Evolutionary conservation across 2,329 filamentous ascomycete genomes (phyloP), one percentile per base, ranked within the genome.

Genomic region (Talaromyces sp.): DNA sequence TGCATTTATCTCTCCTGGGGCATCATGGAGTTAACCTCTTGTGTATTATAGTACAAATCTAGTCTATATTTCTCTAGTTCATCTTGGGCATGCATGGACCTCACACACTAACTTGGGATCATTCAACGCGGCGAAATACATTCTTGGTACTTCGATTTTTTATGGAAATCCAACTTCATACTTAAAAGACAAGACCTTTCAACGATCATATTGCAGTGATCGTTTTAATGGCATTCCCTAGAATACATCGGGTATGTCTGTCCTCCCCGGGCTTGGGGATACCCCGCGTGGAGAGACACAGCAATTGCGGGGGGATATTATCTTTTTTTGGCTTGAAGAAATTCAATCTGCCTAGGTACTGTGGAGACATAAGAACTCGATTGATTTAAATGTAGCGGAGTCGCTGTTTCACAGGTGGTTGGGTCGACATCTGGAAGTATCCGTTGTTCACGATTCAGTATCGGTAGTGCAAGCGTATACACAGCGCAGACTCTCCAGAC

Each of bases 201-300:
- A 6, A 31, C 3, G 27, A 31, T 31, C 27, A 31, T 31, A 6
- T 31, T 31, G 5, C 27, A 31, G 5, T 31, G 27, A 31, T 31
- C 4, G 27, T 31, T 31, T 8, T 31, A 31, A 31, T 31, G 27
- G 27, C 27, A 37, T 14, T 13, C 22, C 45, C 22, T 48, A 13
- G 11, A 48, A 27, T 9, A 47, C 10, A 48, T 27, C 22, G 19
- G 45, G 27, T 22, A 14, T 27, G 24, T 33, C 9, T 11, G n/a
- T 56, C 50, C 50, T 56, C 50, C 50, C 50, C 50, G 50, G n/a
- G n/a, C 31, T 22, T 22, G n/a, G 50, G 50, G 31, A 56, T 56
- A 56, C 50, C 50, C 50, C 50, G 50, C 31, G 31, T 37, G 50
- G 50, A 56, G 50, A 56, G 50, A 54, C 8, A 9, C 50, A 35